Percentiles rank a stretch among this genome's conserved stretches.
phyloP scores from a whole-genome alignment of 202 grass and related monocot genomes.

The Saccharum hybrid region DNA sequence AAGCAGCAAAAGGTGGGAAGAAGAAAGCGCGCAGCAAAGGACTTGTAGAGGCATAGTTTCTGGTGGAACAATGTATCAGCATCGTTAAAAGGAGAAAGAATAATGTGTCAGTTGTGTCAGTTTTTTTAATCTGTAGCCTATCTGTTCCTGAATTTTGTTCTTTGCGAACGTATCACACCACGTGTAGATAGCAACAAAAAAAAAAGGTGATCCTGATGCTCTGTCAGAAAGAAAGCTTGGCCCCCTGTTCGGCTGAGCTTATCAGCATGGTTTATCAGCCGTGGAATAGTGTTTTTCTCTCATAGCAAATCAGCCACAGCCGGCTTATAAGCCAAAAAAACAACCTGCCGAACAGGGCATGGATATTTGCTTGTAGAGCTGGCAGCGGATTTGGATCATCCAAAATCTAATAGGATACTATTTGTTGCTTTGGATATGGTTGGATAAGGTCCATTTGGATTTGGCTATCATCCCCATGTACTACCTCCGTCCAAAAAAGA shows the following conservation, averaged over 20 bases:
- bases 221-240: neutral
- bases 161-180: neutral
- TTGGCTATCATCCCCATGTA: neutral
- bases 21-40: slow-evolving; percentile 60
- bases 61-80: neutral
- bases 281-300: no score
- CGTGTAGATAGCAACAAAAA: neutral
- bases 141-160: neutral
- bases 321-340: no score
- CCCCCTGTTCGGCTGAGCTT: no score
- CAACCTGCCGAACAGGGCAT: no score
- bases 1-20: slow-evolving; percentile 66
- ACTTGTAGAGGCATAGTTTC: slow-evolving; percentile 67
- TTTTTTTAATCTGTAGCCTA: neutral
- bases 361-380: neutral
- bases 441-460: neutral
- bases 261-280: no score
- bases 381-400: neutral
- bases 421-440: neutral
- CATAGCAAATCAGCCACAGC: no score
- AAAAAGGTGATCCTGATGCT: neutral
- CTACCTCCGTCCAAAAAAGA: no score
- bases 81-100: neutral
- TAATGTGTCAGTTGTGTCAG: neutral
- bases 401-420: neutral